Evolutionary conservation across 2,329 filamentous ascomycete species (phyloP), one percentile per base, ranked within the genome.

Genomic region (Colletotrichum endophyticum): DNA sequence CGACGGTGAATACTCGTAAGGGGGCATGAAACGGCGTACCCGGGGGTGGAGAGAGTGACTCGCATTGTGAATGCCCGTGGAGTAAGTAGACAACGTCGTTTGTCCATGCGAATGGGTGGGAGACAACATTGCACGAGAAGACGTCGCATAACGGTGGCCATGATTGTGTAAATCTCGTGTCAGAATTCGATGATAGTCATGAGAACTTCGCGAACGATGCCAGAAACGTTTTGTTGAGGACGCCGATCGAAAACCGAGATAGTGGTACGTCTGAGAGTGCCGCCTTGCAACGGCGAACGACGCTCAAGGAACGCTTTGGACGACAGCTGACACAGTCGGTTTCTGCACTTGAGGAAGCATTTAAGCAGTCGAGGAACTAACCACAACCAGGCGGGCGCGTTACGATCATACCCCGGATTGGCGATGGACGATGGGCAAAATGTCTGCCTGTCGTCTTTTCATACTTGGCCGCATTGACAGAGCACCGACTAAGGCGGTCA

Each of bases 401-500:
- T n/a, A 13, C 9, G 57, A 61, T 61, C 22, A 28, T 32, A 61
- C 53, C 30, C 49, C 53, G 39, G 67, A 70, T 30, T 25, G 22
- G n/a, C n/a, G 27, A 66, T 28, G 22, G 32, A 11, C 62, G 19
- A 66, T 44, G 62, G 34, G 34, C 62, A 44, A 53, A 34, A 56
- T n/a, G 27, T 71, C 68, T 49, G 66, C 16, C 13, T 36, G 25
- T 28, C 30, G 49, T 66, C 63, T 30, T 19, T 61, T 32, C 66
- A 7, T 30, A 16, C 22, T 61, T 28, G 19, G 56, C 64, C 64
- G 71, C 71, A 70, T 73, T 73, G 66, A 73, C 53, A n/a, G 36
- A 62, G 71, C 64, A 73, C 64, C 71, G 56, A 73, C 56, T 22
- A 63, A 53, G 66, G 71, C 71, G 62, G 73, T 68, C 62, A 67